Evolutionary conservation across 345 rosid genomes (phyloP).

Genomic region (Euphorbia pulcherrima): DNA sequence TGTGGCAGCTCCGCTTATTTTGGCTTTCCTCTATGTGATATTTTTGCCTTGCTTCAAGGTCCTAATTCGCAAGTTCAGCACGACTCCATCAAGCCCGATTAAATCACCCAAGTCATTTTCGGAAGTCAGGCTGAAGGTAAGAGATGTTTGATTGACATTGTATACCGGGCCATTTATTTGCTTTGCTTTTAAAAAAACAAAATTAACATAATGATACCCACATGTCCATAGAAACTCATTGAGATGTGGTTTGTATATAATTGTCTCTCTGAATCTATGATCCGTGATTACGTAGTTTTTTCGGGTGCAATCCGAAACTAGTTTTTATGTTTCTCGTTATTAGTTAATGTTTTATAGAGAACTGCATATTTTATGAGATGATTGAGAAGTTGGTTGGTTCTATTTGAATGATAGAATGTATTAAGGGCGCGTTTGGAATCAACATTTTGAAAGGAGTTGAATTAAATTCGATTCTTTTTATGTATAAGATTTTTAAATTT

Average conservation of each 20-base stretch:
- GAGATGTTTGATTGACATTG: constrained; percentile 42
- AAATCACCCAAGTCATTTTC: constrained; percentile 27
- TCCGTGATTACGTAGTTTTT: background rate
- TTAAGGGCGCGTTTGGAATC: no score
- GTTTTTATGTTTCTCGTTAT: background rate
- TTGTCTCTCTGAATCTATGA: background rate
- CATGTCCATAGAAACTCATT: constrained; percentile 21
- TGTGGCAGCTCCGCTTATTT: constrained; percentile 52
- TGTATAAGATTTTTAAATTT: no score
- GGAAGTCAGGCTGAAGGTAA: constrained; percentile 51
- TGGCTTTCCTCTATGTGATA: constrained; percentile 40
- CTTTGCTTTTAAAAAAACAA: background rate
- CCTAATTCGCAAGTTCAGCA: constrained; percentile 49
- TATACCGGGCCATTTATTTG: background rate
- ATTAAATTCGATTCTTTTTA: no score
- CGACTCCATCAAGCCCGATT: constrained; percentile 40
- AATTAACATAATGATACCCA: background rate
- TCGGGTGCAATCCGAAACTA: background rate
- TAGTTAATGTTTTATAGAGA: background rate
- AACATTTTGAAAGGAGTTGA: no score
- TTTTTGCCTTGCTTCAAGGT: constrained; percentile 56
- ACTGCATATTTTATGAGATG: background rate
- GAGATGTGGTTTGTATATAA: constrained; percentile 2
- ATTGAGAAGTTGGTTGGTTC: background rate
- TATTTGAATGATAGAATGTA: no score